These are phyloP conservation scores for Oryza coarctata DNA, from an alignment of 176 grass and related monocot genomes.

Conservation along the genomic window DNA sequence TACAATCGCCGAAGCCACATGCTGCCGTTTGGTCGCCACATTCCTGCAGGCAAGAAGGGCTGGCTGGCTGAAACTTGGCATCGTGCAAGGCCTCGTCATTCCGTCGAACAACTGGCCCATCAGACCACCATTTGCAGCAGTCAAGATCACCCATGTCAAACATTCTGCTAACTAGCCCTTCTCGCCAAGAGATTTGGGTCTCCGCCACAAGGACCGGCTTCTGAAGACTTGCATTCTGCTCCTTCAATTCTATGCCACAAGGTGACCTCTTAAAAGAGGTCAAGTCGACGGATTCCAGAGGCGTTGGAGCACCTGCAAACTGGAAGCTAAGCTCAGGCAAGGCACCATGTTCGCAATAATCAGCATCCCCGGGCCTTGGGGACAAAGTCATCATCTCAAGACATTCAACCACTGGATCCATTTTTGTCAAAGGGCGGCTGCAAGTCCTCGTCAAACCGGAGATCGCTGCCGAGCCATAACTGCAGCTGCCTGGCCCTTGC, in stretches of 20 bases:
- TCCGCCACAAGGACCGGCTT: slow-evolving; percentile 24
- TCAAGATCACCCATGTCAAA: slow-evolving; percentile 79
- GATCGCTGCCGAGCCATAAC: slow-evolving; percentile 5
- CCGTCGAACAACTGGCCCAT: slow-evolving; percentile 23
- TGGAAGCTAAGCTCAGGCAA: slow-evolving; percentile 66
- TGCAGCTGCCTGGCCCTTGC: slow-evolving; percentile 26
- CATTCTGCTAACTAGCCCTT: slow-evolving; percentile 87
- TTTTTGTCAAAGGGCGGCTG: slow-evolving; percentile 22
- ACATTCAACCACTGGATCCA: slow-evolving; percentile 53
- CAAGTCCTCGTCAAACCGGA: slow-evolving; percentile 33
- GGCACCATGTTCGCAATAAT: slow-evolving; percentile 18
- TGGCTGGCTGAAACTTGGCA: slow-evolving; percentile 16
- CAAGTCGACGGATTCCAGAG: slow-evolving; percentile 72
- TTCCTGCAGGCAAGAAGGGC: slow-evolving; percentile 28
- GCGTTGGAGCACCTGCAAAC: slow-evolving; percentile 35
- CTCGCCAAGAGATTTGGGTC: slow-evolving; percentile 82
- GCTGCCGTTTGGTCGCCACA: slow-evolving; percentile 18
- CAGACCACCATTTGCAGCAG: slow-evolving; percentile 72
- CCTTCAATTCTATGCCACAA: slow-evolving; percentile 30
- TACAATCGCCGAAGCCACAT: slow-evolving; percentile 43
- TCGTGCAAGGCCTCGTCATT: not conserved
- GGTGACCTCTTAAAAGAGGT: slow-evolving; percentile 61
- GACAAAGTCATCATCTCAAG: slow-evolving; percentile 59
- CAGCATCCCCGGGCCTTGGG: slow-evolving; percentile 32
- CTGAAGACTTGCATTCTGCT: slow-evolving; percentile 21